phyloP scores from a whole-genome alignment of 2,329 filamentous ascomycete genomes.

The Fusarium citri region DNA sequence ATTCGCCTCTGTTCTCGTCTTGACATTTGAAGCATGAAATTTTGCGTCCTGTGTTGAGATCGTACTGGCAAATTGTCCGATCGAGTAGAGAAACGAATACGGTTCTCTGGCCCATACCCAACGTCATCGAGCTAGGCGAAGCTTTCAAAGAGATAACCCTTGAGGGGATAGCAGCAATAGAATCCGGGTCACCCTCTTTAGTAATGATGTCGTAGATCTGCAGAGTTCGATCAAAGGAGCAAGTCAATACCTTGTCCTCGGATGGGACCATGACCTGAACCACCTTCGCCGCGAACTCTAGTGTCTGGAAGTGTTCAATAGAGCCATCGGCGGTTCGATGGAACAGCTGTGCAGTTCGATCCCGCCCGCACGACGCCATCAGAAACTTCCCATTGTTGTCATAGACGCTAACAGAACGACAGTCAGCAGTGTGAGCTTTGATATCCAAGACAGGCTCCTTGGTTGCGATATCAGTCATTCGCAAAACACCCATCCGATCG shows the following conservation, averaged over 20 bases:
- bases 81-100: conserved; percentile 71
- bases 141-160: conserved; percentile 85
- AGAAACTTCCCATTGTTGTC: conserved; percentile 71
- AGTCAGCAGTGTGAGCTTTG: conserved; percentile 88
- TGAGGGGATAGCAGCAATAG: conserved; percentile 80
- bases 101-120: conserved; percentile 70
- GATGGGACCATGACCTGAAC: conserved; percentile 79
- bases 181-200: conserved; percentile 71
- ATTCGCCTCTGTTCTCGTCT: conserved; percentile 82
- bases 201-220: conserved; percentile 83
- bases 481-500: conserved; percentile 86
- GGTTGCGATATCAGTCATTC: conserved; percentile 72
- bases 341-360: conserved; percentile 95
- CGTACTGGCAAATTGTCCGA: conserved; percentile 70
- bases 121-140: conserved; percentile 85
- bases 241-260: conserved; percentile 82
- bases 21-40: conserved; percentile 82
- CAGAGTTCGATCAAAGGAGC: conserved; percentile 87
- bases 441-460: conserved; percentile 74
- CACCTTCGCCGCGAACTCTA: conserved; percentile 92
- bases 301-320: conserved; percentile 87
- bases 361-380: conserved; percentile 85
- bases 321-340: conserved; percentile 64
- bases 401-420: conserved; percentile 82
- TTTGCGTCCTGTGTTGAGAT: conserved; percentile 75